Percentiles rank a stretch among this genome's conserved stretches.
phyloP scores from a whole-genome alignment of 2,329 filamentous ascomycete genomes.

The Drechslera avenae region DNA sequence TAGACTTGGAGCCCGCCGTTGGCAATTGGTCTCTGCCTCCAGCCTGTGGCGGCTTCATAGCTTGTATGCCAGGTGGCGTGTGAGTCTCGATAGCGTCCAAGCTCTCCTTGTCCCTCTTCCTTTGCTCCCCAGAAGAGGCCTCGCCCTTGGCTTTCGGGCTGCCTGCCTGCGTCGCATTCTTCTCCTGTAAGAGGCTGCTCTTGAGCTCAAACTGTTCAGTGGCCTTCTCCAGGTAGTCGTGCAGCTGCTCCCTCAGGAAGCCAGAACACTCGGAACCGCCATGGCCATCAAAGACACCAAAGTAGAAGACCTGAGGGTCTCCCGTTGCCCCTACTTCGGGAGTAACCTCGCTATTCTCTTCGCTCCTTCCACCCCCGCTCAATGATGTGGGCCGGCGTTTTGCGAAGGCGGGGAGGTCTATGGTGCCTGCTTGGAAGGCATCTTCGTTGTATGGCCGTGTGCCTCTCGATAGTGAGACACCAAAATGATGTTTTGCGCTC shows the following conservation, averaged over 20 bases:
- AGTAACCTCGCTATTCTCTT: conserved; percentile 61
- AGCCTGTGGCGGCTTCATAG: conserved; percentile 41
- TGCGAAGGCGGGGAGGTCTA: conserved; percentile 91
- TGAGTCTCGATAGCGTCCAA: conserved; percentile 58
- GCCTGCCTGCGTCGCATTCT: conserved; percentile 29
- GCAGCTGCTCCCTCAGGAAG: conserved; percentile 82
- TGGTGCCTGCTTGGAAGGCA: conserved; percentile 88
- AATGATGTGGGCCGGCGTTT: conserved; percentile 74
- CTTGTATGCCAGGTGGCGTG: conserved; percentile 49
- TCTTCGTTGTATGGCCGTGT: conserved; percentile 92
- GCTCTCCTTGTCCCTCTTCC: conserved; percentile 46
- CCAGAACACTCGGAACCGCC: conserved; percentile 87
- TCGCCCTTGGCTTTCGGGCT: conserved; percentile 32
- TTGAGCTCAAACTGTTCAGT: conserved; percentile 76
- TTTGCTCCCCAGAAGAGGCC: conserved; percentile 22
- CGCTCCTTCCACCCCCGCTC: conserved; percentile 47
- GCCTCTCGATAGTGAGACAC: conserved; percentile 77
- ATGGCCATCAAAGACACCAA: conserved; percentile 95
- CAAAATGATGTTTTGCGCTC: conserved; percentile 95
- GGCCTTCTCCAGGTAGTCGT: conserved; percentile 85
- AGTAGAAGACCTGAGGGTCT: conserved; percentile 97
- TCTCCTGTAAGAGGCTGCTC: conserved; percentile 66
- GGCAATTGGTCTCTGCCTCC: conserved; percentile 30
- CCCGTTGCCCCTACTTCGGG: conserved; percentile 78
- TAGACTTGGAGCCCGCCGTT: conserved; percentile 31